Evolutionary conservation across 495 filamentous ascomycete species (phyloP), one percentile per base, ranked within the genome.

Genomic region (Cenococcum geophilum): DNA sequence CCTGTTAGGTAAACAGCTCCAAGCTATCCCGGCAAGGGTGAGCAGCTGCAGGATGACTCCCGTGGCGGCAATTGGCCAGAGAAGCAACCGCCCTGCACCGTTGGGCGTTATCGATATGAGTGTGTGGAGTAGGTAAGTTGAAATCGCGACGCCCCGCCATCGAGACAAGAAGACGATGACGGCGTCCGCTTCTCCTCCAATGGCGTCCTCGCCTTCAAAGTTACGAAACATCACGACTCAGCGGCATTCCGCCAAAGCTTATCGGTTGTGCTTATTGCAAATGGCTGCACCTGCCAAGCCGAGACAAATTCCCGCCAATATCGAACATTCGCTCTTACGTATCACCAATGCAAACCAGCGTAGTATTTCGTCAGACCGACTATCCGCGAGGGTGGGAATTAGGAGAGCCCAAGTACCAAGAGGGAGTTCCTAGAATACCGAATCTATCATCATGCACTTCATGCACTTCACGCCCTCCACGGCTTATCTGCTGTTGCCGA

Each of bases 1-100:
- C 18, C 63, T 60, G 59, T 69, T 66, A 69, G 63, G 66, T 66
- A 69, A 69, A 66, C 56, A 61, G 60, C 62, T 66, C 25, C 5
- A 47, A 63, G 63, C 59, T 65, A 57, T 61, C 61, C 61, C 25
- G 53, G 52, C 59, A 11, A 22, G 49, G 25, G 49, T 16, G 16
- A 23, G 20, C 49, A 25, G 49, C 21, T 52, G 36, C 53, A 56
- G 11, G 53, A 56, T 37, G 32, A n/a, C 53, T 37, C 27, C 36
- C 5, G n/a, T 18, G 14, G 4, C 4, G 5, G 18, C 36, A 18
- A 37, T 43, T 56, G 53, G 53, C 20, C 27, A 37, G 49, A 5
- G 16, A n/a, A 4, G 49, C 49, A 52, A 16, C 40, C 4, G 11
- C 11, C 40, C 40, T 45, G 40, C 40, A 14, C 11, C 4, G 14